Conservation (phyloP, 2,329 filamentous ascomycete genomes). For the Epichloe sylvatica region DNA sequence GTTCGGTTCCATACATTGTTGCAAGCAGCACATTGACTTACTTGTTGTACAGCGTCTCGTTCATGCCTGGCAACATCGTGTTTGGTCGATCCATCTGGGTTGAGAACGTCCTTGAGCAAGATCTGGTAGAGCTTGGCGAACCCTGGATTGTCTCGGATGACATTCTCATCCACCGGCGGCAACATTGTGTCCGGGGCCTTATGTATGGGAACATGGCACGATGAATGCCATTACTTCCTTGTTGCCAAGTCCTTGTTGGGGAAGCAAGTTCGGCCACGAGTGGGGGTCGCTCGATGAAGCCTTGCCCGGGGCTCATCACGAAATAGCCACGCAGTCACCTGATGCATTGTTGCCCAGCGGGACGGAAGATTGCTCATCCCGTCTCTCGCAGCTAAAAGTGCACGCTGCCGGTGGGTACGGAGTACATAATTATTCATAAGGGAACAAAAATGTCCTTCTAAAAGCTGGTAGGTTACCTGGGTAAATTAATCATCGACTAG, state of each 20-base stretch:
- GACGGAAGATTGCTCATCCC: constrained; percentile 7
- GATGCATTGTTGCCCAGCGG: constrained; percentile 9
- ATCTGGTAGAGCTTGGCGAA: constrained; percentile 45
- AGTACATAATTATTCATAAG: too few species aligned
- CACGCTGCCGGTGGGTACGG: too few species aligned
- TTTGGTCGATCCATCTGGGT: constrained; percentile 43
- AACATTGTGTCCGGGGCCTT: constrained; percentile 29
- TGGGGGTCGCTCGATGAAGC: background rate
- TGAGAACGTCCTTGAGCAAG: constrained; percentile 39
- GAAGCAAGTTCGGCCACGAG: background rate
- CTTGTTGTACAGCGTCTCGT: constrained; percentile 34
- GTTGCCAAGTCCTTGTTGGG: background rate
- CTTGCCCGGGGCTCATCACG: constrained; percentile 9
- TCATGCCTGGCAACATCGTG: constrained; percentile 35
- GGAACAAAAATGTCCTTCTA: background rate
- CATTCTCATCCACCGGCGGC: constrained; percentile 40
- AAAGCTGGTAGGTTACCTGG: background rate
- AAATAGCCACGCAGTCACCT: constrained; percentile 22
- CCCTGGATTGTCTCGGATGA: constrained; percentile 43
- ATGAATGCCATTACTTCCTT: background rate
- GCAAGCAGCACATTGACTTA: constrained; percentile 14
- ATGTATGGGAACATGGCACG: background rate
- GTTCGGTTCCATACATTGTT: background rate
- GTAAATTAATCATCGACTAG: too few species aligned
- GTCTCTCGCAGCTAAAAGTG: background rate